phyloP scores from a whole-genome alignment of 192 early-diverging fungal genomes.

The Coemansia sp. region DNA sequence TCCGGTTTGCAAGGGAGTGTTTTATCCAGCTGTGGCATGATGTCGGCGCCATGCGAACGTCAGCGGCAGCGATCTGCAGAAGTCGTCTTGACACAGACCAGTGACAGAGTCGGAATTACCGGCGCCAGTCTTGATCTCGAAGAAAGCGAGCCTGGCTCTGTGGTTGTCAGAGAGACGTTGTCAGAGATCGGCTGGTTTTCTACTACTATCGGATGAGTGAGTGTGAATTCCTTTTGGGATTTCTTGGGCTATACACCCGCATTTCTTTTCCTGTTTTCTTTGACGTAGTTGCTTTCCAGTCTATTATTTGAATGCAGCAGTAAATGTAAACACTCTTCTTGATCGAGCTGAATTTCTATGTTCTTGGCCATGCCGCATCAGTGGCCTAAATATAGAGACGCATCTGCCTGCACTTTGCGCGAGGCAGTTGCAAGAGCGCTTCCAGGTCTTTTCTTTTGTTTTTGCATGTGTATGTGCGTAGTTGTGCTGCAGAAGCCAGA shows the following conservation, averaged over 20 bases:
- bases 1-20: slow-evolving; percentile 33
- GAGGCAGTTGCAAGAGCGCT: too few species aligned
- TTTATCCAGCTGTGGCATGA: slow-evolving; percentile 29
- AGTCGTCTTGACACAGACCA: not conserved
- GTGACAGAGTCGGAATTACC: too few species aligned
- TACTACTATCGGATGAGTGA: not conserved
- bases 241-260: too few species aligned
- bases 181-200: not conserved
- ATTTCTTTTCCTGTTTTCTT: not conserved
- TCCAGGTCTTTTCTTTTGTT: too few species aligned
- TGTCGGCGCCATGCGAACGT: not conserved
- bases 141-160: not conserved
- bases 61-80: too few species aligned
- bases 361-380: not conserved
- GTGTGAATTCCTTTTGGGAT: not conserved
- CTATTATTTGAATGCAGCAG: not conserved
- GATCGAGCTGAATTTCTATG: not conserved
- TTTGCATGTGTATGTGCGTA: too few species aligned
- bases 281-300: not conserved
- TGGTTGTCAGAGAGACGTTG: not conserved
- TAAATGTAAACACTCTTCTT: not conserved
- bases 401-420: too few species aligned
- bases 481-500: too few species aligned
- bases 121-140: not conserved
- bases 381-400: too few species aligned